phyloP scores from a whole-genome alignment of 2,329 filamentous ascomycete genomes.

The Penicillium thymicola region DNA sequence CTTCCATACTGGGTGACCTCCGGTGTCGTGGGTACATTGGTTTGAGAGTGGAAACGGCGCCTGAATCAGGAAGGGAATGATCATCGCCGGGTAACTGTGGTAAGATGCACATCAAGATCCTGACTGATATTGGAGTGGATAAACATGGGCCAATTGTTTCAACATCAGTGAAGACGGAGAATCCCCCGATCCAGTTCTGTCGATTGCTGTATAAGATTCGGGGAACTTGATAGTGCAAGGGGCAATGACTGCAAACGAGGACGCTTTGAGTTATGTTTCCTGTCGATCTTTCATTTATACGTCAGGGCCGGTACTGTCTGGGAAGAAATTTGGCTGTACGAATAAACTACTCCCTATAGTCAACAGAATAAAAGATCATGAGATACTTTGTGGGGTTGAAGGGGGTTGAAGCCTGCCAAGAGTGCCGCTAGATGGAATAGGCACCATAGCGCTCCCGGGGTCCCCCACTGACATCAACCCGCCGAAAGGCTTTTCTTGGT shows the following conservation, averaged over 20 bases:
- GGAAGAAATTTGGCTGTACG: neutral
- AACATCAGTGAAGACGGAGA: slow-evolving; percentile 10
- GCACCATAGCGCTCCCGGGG: slow-evolving; percentile 4
- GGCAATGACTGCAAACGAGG: neutral
- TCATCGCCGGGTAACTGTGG: slow-evolving; percentile 4
- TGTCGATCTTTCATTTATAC: neutral
- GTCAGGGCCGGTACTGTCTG: neutral
- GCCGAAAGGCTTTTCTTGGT: neutral
- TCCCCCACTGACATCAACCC: slow-evolving; percentile 1
- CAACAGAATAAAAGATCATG: slow-evolving; percentile 3
- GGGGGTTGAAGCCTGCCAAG: slow-evolving; percentile 5
- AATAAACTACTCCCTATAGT: neutral
- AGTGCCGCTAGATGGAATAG: slow-evolving; percentile 2
- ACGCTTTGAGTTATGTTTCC: neutral
- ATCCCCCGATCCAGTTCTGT: slow-evolving; percentile 10
- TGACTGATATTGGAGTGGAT: slow-evolving; percentile 5
- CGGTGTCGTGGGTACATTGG: slow-evolving; percentile 9
- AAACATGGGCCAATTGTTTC: slow-evolving; percentile 8
- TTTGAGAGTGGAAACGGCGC: slow-evolving; percentile 14
- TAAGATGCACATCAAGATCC: neutral
- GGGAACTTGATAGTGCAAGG: neutral
- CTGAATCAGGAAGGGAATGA: slow-evolving; percentile 18
- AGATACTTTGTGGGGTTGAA: slow-evolving; percentile 10
- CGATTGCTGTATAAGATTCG: neutral
- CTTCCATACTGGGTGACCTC: slow-evolving; percentile 13